Evolutionary conservation across 768 basidiomycete genomes (phyloP).

Genomic region (Hygrocybe punicea): DNA sequence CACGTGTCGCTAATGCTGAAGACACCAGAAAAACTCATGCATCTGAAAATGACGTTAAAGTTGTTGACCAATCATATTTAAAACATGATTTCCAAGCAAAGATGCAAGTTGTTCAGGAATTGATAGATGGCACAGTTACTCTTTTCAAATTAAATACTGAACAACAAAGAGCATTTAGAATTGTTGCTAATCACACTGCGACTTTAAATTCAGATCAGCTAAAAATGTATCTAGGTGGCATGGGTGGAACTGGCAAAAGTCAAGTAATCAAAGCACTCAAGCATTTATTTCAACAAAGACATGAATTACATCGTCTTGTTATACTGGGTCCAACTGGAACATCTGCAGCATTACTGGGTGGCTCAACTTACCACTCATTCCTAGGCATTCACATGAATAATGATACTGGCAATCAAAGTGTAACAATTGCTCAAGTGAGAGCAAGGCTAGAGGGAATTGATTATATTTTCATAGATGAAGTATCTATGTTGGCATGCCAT

Average conservation of each 20-base stretch:
- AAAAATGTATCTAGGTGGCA: constrained; percentile 33
- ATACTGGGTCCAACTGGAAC: constrained; percentile 26
- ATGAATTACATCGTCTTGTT: constrained; percentile 23
- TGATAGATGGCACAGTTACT: constrained; percentile 3
- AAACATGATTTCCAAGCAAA: constrained; percentile 1
- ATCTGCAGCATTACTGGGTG: constrained; percentile 26
- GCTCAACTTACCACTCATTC: constrained; percentile 37
- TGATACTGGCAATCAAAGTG: not conserved
- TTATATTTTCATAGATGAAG: constrained; percentile 43
- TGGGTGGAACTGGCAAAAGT: constrained; percentile 34
- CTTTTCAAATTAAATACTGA: constrained; percentile 27
- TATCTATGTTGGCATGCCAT: constrained; percentile 40
- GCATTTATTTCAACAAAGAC: constrained; percentile 16
- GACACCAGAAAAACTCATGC: not conserved
- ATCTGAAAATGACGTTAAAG: constrained; percentile 1
- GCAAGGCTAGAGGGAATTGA: constrained; percentile 27
- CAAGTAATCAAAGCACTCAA: constrained; percentile 29
- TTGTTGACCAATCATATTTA: constrained; percentile 10
- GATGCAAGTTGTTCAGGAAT: not conserved
- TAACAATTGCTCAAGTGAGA: not conserved
- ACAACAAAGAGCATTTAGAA: constrained; percentile 31
- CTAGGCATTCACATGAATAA: constrained; percentile 22
- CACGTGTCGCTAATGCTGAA: not conserved
- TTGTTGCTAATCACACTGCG: too few relatives aligned
- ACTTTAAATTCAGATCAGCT: constrained; percentile 17